Conservation (phyloP, 1,284 basidiomycete genomes). For the Golubevia pallescens region DNA sequence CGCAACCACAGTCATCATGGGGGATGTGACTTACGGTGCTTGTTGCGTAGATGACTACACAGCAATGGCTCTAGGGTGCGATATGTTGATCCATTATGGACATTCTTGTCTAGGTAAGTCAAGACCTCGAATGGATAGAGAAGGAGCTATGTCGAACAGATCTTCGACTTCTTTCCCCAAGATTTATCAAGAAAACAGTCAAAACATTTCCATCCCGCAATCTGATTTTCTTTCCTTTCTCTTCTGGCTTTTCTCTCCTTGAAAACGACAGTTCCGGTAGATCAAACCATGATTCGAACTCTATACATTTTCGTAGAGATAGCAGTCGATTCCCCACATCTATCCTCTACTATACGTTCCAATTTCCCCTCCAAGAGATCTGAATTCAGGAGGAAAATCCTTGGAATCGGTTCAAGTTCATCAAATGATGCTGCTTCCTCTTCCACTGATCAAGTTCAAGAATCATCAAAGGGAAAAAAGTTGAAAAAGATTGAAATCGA, state of each 20-base stretch:
- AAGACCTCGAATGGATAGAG: no score
- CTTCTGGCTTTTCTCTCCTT: no score
- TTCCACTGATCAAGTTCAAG: no score
- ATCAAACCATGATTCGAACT: constrained; percentile 59
- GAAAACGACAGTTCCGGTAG: constrained; percentile 55
- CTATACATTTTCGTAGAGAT: constrained; percentile 64
- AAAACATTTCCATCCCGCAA: no score
- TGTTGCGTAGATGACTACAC: constrained; percentile 99
- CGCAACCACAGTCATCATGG: constrained; percentile 95
- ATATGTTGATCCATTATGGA: constrained; percentile 98
- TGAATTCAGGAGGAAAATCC: constrained; percentile 33
- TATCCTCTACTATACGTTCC: constrained; percentile 43
- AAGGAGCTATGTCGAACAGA: no score
- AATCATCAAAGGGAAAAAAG: no score
- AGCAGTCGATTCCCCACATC: constrained; percentile 45
- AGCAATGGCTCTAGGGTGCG: constrained; percentile 91
- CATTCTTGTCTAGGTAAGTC: constrained; percentile 93
- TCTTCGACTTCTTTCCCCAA: no score
- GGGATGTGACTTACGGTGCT: constrained; percentile 98
- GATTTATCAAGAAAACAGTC: no score
- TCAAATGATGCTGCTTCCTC: no score
- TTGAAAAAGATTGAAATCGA: constrained; percentile 9
- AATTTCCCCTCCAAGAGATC: constrained; percentile 47
- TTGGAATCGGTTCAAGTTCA: constrained; percentile 21
- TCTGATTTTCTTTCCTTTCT: no score